A percentile compares a stretch with the other conserved stretches of the same genome.
These are phyloP conservation scores for Moesziomyces sp. DNA, from an alignment of 1,284 basidiomycete genomes.

Conservation along the genomic window DNA sequence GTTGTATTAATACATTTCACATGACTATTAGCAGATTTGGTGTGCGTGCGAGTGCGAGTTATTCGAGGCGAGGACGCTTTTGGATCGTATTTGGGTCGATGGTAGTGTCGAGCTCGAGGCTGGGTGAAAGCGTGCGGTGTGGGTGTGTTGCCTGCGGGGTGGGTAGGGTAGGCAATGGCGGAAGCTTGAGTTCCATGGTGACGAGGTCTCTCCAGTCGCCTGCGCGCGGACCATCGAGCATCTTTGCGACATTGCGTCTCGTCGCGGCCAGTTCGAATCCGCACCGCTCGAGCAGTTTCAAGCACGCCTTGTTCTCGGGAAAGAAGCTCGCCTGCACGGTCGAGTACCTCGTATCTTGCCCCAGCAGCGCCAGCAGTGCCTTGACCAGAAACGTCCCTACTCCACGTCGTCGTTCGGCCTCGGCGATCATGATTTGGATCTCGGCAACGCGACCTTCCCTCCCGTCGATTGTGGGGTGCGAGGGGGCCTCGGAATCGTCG, in stretches of 20 bases:
- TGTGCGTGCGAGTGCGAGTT: background rate
- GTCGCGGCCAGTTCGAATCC: conserved; percentile 8
- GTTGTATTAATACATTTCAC: conserved; percentile 12
- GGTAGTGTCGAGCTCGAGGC: conserved; percentile 10
- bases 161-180: conserved; percentile 5
- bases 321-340: conserved; percentile 39
- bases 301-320: conserved; percentile 22
- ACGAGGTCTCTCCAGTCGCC: conserved; percentile 35
- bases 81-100: conserved; percentile 25
- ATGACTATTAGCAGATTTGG: background rate
- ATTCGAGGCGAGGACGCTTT: conserved; percentile 28
- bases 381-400: conserved; percentile 23
- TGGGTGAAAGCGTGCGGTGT: too few relatives aligned
- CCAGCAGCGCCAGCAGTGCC: conserved; percentile 17
- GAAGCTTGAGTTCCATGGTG: conserved; percentile 14
- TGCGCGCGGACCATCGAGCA: conserved; percentile 31
- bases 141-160: background rate
- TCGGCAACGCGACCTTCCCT: conserved; percentile 20
- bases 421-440: conserved; percentile 38
- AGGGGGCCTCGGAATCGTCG: conserved; percentile 4
- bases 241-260: conserved; percentile 13
- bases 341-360: conserved; percentile 14
- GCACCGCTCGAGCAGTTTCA: conserved; percentile 11
- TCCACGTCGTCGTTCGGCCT: conserved; percentile 23
- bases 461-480: conserved; percentile 1